Base-by-base conservation (phyloP, 129 eudicot genomes). In the Arctium minus region DNA sequence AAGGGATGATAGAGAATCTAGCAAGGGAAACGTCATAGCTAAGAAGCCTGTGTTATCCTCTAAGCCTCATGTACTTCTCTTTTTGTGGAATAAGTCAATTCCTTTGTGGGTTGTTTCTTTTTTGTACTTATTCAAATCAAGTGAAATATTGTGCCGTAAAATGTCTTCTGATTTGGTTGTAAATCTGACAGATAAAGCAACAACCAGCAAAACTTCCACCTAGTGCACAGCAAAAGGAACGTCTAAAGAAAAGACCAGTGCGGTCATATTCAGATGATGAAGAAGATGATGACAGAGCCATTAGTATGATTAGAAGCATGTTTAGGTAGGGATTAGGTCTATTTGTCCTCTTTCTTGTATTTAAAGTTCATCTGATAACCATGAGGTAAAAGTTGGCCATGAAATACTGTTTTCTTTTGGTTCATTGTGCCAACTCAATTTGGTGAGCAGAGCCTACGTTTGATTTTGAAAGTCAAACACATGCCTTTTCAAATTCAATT, bases 221-320 rank as follows among this genome's bases (percentile, higher is more conserved):
- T 72, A 88, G 88, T 35, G 73, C 75, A 35, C 83, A 77, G 29
- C 79, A 70, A 36, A 89, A 84, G 79, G 82, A 88, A 37, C 88
- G 86, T 50, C 85, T 39, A 40, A 90, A 84, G 83, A 89, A 87
- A 81, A 90, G 88, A 85, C 94, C 97, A 69, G 82, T 65, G 33
- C 86, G 64, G 38, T 79, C 76, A 3, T 53, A 79, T 48, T 46
- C 68, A 60, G 89, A 83, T 73, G 86, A 84, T 44, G 87, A 83
- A 2, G 91, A 82, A 0, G 92, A 37, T 71, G 90, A 56, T 11
- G 84, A 9, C 3, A 80, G 88, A 13, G 89, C 89, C 18, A 83
- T 90, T 31, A 74, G 79, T 79, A 83, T 85, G 89, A 94, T 94
- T 76, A 88, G 97, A 86, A 80, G 64, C 68, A 91, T 95, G 94